These are phyloP conservation scores for Vinca major DNA, from an alignment of 305 asterid genomes.

Conservation along the genomic window DNA sequence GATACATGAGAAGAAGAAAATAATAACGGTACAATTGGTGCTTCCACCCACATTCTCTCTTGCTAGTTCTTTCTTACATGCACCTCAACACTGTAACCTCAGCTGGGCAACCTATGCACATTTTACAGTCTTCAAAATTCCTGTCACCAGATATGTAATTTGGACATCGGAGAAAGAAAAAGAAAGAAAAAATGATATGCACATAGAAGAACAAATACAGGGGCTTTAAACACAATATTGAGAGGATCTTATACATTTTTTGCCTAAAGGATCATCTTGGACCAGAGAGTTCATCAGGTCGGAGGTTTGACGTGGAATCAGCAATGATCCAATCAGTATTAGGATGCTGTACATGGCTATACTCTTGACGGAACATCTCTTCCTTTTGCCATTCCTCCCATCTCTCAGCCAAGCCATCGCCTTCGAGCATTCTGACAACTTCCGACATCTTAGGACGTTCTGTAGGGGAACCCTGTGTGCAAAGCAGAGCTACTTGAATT, in stretches of 20 bases:
- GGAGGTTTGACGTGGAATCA: slow-evolving; percentile 34
- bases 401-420: slow-evolving; percentile 82
- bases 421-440: slow-evolving; percentile 79
- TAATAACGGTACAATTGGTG: no score
- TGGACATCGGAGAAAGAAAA: slow-evolving; percentile 11
- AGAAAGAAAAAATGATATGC: slow-evolving; percentile 29
- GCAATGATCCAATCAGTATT: slow-evolving; percentile 33
- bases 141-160: slow-evolving; percentile 21
- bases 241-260: slow-evolving; percentile 7
- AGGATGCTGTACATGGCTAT: slow-evolving; percentile 31
- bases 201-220: slow-evolving; percentile 24
- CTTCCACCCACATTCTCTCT: slow-evolving; percentile 17
- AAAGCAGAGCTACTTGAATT: slow-evolving; percentile 73
- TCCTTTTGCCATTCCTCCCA: slow-evolving; percentile 97
- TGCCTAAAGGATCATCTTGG: slow-evolving; percentile 25
- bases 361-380: slow-evolving; percentile 68
- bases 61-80: slow-evolving; percentile 18
- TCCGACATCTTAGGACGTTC: slow-evolving; percentile 88
- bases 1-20: no score
- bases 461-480: slow-evolving; percentile 58
- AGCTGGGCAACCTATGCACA: slow-evolving; percentile 24
- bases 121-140: slow-evolving; percentile 29
- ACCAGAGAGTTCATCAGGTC: slow-evolving; percentile 39
- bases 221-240: no score
- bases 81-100: slow-evolving; percentile 23